Base-by-base conservation (phyloP, 768 basidiomycete species). In the Russula ochroleuca region DNA sequence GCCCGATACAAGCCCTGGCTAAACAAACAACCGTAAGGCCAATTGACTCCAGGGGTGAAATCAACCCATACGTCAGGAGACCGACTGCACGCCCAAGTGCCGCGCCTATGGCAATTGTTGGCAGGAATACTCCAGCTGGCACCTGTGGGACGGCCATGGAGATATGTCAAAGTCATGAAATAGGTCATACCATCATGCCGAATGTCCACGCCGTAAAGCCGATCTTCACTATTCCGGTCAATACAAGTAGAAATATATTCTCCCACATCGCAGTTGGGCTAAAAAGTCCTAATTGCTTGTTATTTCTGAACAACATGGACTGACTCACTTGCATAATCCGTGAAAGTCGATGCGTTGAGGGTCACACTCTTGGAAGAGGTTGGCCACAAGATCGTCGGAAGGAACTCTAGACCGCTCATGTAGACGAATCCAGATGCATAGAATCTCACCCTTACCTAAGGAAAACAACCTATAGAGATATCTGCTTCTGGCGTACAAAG, bases 291-390 rank as follows among this genome's bases (percentile, higher is more conserved):
- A 37, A 60, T 52, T 25, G 7, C 14, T 25, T 19, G 41, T 19
- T 14, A 21, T 5, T 37, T 21, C 11, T 14, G 14, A 43, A 13
- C 38, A 25, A 23, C 28, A 40, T 13, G 10, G 21, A 19, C 17
- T 9, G 21, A 73, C 86, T 67, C 69, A 88, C 88, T 89, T 88
- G 86, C 92, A 95, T 37, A 94, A 77, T 3, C 87, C 88, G 67
- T 87, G 87, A 65, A 84, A 86, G 69, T 87, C 85, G 8, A 80
- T 80, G 69, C 83, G 86, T 5, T 75, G 74, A 10, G 85, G 75
- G 70, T 88, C 85, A 70, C 93, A 95, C 73, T 94, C 92, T 67
- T 86, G 85, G 73, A 94, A 89, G 14, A 94, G 81, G 69, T 88
- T 88, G 11, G 88, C 84, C 8, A 94, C 92, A 23, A 94, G 78